Base-by-base conservation (phyloP, 2,329 filamentous ascomycete genomes). In the Trichophyton benhamiae region DNA sequence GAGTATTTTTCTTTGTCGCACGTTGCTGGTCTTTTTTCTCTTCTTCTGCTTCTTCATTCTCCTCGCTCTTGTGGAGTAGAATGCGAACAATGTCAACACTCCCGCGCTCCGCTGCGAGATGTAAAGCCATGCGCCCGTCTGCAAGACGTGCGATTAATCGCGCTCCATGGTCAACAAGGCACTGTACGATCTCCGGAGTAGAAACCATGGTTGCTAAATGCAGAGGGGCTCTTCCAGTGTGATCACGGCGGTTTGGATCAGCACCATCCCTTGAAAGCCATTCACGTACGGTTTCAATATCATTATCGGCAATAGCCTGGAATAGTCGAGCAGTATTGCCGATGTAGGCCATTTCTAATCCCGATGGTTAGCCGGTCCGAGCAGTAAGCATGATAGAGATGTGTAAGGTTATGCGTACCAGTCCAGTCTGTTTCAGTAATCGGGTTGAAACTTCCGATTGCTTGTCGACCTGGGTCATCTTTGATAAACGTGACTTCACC, bases 361-460 rank as follows among this genome's bases (percentile, higher is more conserved):
- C 20, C 13, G 3, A 41, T 44, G 22, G 55, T 58, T 41, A 58
- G 55, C n/a, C 7, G 17, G 15, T 25, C 20, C 17, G 4, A 25
- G 11, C 5, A 42, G 41, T 22, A 36, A 11, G 20, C 15, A 3
- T 58, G 6, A 5, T 41, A 58, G 11, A 36, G 15, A n/a, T 42
- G 33, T 58, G 22, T 25, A 38, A 13, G 11, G 33, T 38, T 3
- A 1, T 38, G 25, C 41, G 2, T 58, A 58, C 55, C 38, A 0
- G 89, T 94, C 88, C 89, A 95, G 69, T 94, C 89, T 58, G 89
- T 81, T 48, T 89, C 85, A 0, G 87, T 91, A 42, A 92, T 79
- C 0, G 89, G 90, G 67, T 94, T 87, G 75, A 95, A 95, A 48
- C 80, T 83, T 27, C 84, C 84, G 66, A 87, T 85, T 42, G 80